phyloP scores from a whole-genome alignment of 805 yeast genomes.

The Wickerhamiella galacta region DNA sequence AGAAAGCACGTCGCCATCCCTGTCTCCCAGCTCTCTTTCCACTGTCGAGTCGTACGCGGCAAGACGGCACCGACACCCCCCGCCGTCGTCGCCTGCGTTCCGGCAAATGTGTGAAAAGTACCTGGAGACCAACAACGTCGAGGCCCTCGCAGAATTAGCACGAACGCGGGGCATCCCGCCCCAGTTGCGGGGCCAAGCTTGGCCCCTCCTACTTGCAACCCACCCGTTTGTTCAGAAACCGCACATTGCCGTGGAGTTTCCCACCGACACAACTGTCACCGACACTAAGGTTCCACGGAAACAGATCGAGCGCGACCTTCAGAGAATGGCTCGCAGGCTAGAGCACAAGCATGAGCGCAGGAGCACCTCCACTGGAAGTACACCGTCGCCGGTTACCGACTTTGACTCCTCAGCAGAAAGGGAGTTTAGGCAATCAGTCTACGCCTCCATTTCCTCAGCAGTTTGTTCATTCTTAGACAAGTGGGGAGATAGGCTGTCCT shows the following conservation, averaged over 20 bases:
- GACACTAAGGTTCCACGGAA: slow-evolving; percentile 15
- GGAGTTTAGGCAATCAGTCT: background rate
- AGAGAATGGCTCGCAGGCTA: slow-evolving; percentile 7
- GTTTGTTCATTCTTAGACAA: slow-evolving; percentile 47
- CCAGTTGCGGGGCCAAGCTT: slow-evolving; percentile 51
- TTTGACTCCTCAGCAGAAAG: no score
- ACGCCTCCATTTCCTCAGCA: slow-evolving; percentile 24
- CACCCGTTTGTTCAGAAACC: slow-evolving; percentile 80
- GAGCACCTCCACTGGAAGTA: no score
- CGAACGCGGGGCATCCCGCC: slow-evolving; percentile 80
- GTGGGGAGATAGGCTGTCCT: slow-evolving; percentile 65
- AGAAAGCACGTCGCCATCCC: no score
- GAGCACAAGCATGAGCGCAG: background rate
- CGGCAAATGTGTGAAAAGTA: slow-evolving; percentile 38
- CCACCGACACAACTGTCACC: slow-evolving; percentile 7
- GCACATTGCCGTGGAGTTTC: slow-evolving; percentile 43
- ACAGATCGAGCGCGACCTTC: slow-evolving; percentile 21
- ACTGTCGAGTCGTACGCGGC: no score
- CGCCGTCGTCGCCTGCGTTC: no score
- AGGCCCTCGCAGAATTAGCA: slow-evolving; percentile 63
- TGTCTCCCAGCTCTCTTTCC: no score
- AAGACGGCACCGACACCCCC: no score
- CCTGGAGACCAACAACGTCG: slow-evolving; percentile 43
- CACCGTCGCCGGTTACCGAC: no score
- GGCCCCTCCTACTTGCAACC: slow-evolving; percentile 68